Evolutionary conservation across 2,329 filamentous ascomycete species (phyloP).

Genomic region (Aureobasidium lini): DNA sequence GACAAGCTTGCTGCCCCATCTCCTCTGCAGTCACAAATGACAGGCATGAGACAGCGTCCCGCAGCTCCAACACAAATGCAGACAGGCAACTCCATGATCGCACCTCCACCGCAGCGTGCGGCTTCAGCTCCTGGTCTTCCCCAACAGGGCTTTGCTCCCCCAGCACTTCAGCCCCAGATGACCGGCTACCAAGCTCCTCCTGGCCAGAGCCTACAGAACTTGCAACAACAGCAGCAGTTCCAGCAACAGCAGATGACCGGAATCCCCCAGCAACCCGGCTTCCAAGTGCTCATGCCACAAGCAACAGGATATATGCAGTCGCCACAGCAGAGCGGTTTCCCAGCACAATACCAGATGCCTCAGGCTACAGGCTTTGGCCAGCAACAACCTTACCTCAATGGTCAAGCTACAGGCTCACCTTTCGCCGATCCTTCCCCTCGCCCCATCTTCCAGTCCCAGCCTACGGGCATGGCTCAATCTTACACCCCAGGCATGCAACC

Average conservation of each 20-base stretch:
- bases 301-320: constrained; percentile 38
- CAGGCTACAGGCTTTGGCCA: constrained; percentile 27
- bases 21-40: constrained; percentile 28
- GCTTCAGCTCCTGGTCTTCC: constrained; percentile 73
- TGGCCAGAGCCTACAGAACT: constrained; percentile 69
- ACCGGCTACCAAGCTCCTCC: constrained; percentile 61
- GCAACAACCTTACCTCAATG: constrained; percentile 47
- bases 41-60: constrained; percentile 23
- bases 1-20: constrained; percentile 37
- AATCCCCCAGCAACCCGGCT: constrained; percentile 31
- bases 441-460: constrained; percentile 30
- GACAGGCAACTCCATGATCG: constrained; percentile 52
- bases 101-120: constrained; percentile 72
- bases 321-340: constrained; percentile 30
- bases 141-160: constrained; percentile 58
- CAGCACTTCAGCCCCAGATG: constrained; percentile 74
- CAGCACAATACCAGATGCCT: constrained; percentile 25
- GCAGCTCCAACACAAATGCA: constrained; percentile 19
- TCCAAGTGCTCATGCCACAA: constrained; percentile 31
- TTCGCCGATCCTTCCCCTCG: constrained; percentile 49
- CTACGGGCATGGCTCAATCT: constrained; percentile 32
- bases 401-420: constrained; percentile 40
- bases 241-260: constrained; percentile 29
- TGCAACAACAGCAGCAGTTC: constrained; percentile 38
- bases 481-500: constrained; percentile 31